Evolutionary conservation across 208 protist genomes (phyloP).

Genomic region (Leishmania major): DNA sequence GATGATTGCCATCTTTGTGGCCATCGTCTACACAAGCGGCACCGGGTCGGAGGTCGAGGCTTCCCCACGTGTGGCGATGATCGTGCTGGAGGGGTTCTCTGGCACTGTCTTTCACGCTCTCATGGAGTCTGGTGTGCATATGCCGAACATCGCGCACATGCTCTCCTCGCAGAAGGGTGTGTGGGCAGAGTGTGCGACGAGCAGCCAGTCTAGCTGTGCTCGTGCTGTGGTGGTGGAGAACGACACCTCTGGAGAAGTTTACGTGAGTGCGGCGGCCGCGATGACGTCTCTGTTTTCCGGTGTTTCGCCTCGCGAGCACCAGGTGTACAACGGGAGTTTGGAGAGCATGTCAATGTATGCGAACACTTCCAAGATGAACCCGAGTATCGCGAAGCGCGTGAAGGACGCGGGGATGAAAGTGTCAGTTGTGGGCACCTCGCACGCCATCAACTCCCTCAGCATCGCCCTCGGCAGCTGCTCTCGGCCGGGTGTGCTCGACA

Average conservation of each 20-base stretch:
- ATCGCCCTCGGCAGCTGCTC: slow-evolving; percentile 42
- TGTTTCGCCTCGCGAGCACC: slow-evolving; percentile 47
- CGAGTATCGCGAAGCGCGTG: slow-evolving; percentile 56
- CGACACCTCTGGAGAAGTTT: slow-evolving; percentile 28
- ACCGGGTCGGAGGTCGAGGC: slow-evolving; percentile 30
- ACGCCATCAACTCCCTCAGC: slow-evolving; percentile 62
- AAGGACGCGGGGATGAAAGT: slow-evolving; percentile 40
- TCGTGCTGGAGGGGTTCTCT: slow-evolving; percentile 74
- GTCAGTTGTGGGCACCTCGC: slow-evolving; percentile 49
- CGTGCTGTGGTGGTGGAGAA: slow-evolving; percentile 57
- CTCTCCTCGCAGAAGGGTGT: slow-evolving; percentile 35
- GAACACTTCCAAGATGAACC: slow-evolving; percentile 45
- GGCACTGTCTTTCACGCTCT: slow-evolving; percentile 59
- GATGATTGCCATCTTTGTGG: slow-evolving; percentile 35
- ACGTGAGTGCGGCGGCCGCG: slow-evolving; percentile 46
- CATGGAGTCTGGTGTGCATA: slow-evolving; percentile 41
- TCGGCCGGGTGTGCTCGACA: slow-evolving; percentile 65
- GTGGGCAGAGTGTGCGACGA: slow-evolving; percentile 45
- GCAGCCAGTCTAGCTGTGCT: slow-evolving; percentile 51
- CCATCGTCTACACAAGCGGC: slow-evolving; percentile 52
- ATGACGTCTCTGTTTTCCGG: slow-evolving; percentile 69
- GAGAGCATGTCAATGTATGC: slow-evolving; percentile 41
- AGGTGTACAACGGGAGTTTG: slow-evolving; percentile 49
- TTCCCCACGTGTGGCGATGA: slow-evolving; percentile 56
- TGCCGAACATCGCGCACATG: slow-evolving; percentile 67